Evolutionary conservation across 2,329 filamentous ascomycete genomes (phyloP), one percentile per base, ranked within the genome.

Genomic region (Ilyonectria robusta): DNA sequence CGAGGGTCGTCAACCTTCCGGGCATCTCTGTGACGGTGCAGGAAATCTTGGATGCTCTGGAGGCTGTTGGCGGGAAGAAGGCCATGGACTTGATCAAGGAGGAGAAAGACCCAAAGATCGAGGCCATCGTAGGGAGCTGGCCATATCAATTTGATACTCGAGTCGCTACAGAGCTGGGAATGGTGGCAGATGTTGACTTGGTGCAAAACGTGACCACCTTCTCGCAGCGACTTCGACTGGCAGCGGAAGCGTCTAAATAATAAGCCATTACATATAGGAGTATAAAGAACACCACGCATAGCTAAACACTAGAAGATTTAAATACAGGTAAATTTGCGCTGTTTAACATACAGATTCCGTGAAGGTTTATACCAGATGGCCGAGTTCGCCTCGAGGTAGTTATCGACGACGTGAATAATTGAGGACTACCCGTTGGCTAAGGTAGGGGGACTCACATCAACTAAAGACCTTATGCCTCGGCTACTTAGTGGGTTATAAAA

Each of bases 81-180:
- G 80, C 80, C 40, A 70, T 84, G 50, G 73, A 67, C 6, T 75
- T 85, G 57, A 80, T 88, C 21, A 81, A 83, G 65, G 70, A 88
- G 73, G 80, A 83, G 70, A 81, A 81, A 62, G 84, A 87, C 66
- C 78, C 82, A 31, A 80, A 81, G 55, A 78, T 85, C 26, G 84
- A 86, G 75, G 79, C 79, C 42, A 87, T 89, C 68, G 84, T 88
- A 23, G 82, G 83, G 60, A 84, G 82, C 33, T 88, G 87, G 87
- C 86, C 87, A 13, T 80, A 83, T 17, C 76, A 80, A 29, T 86
- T 87, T 69, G 82, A 87, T 67, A 84, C 80, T 17, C 75, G 79
- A 1, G 84, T 85, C 66, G 90, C 89, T 9, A 79, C 84, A 61
- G 77, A 79, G n/a, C 75, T 92, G 62, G 87, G 87, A 0, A 84